Percentiles rank a stretch among this genome's conserved stretches.
phyloP scores from a whole-genome alignment of 2,329 filamentous ascomycete genomes.

The Ascochyta rabiei region DNA sequence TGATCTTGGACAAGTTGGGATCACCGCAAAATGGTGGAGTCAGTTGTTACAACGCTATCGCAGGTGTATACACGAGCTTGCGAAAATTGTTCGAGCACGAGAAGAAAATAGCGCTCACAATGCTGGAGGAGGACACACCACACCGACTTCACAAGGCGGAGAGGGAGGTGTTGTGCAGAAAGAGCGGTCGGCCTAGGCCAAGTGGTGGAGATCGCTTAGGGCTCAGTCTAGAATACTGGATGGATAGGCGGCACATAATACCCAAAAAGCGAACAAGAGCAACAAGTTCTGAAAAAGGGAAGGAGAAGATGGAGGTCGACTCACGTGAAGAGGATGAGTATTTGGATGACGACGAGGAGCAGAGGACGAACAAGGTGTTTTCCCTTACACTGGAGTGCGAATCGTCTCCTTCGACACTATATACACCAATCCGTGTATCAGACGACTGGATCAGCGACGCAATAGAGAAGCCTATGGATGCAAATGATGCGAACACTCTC shows the following conservation, averaged over 20 bases:
- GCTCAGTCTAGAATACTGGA: slow-evolving; percentile 79
- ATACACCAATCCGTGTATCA: slow-evolving; percentile 71
- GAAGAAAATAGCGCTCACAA: slow-evolving; percentile 52
- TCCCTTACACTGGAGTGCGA: slow-evolving; percentile 71
- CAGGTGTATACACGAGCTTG: slow-evolving; percentile 74
- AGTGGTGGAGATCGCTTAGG: slow-evolving; percentile 72
- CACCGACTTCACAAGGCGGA: slow-evolving; percentile 56
- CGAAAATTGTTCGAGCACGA: slow-evolving; percentile 75
- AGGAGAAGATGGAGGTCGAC: slow-evolving; percentile 46
- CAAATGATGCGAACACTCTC: slow-evolving; percentile 45
- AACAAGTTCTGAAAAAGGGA: slow-evolving; percentile 47
- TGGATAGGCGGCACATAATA: slow-evolving; percentile 61
- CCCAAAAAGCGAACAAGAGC: slow-evolving; percentile 23
- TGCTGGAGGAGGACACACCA: slow-evolving; percentile 47
- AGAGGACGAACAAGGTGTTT: slow-evolving; percentile 62
- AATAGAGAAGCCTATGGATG: slow-evolving; percentile 62
- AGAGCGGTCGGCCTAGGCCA: slow-evolving; percentile 73
- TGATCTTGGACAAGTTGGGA: slow-evolving; percentile 74
- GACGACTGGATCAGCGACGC: slow-evolving; percentile 74
- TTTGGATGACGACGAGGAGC: slow-evolving; percentile 45
- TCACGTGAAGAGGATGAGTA: slow-evolving; percentile 20
- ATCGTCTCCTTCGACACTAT: slow-evolving; percentile 53
- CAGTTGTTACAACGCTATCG: slow-evolving; percentile 78
- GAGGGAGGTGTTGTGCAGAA: slow-evolving; percentile 69
- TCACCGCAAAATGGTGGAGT: slow-evolving; percentile 62